Percentiles rank a stretch among this genome's conserved stretches.
Conservation (phyloP, 352 stramenopile species). For the Globisporangium middletonii region DNA sequence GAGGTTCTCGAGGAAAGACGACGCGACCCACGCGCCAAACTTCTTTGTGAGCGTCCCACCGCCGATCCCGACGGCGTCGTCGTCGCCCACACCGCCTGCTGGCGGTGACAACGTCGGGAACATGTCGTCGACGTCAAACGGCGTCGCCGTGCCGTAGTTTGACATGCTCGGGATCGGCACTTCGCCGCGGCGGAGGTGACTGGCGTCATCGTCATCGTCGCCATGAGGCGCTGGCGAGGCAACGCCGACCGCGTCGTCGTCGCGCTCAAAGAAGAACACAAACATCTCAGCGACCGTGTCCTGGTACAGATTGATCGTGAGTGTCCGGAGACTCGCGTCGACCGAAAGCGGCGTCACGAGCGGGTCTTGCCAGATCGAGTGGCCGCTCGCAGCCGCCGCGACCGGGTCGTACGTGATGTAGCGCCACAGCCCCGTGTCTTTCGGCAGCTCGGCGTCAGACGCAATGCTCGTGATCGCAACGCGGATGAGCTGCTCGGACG, state of each 20-base stretch:
- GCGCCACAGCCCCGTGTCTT: slow-evolving; percentile 43
- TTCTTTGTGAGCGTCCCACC: slow-evolving; percentile 43
- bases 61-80: slow-evolving; percentile 7
- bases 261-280: slow-evolving; percentile 67
- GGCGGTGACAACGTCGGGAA: slow-evolving; percentile 10
- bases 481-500: slow-evolving; percentile 50
- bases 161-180: background rate
- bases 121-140: slow-evolving; percentile 9
- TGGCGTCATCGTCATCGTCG: background rate
- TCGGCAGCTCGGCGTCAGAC: slow-evolving; percentile 51
- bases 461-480: slow-evolving; percentile 70
- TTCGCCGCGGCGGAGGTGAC: background rate
- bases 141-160: background rate
- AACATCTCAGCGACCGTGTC: slow-evolving; percentile 70
- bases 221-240: slow-evolving; percentile 1
- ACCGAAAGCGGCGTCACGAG: slow-evolving; percentile 65
- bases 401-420: slow-evolving; percentile 33
- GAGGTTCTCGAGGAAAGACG: slow-evolving; percentile 48
- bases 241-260: slow-evolving; percentile 2
- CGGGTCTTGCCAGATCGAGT: slow-evolving; percentile 69
- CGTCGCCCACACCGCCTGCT: background rate
- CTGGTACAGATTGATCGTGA: slow-evolving; percentile 75
- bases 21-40: slow-evolving; percentile 48
- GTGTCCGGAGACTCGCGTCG: slow-evolving; percentile 58
- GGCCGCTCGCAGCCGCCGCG: slow-evolving; percentile 20